Conservation (phyloP, 2,329 filamentous ascomycete genomes). For the Aspergillus sp. region DNA sequence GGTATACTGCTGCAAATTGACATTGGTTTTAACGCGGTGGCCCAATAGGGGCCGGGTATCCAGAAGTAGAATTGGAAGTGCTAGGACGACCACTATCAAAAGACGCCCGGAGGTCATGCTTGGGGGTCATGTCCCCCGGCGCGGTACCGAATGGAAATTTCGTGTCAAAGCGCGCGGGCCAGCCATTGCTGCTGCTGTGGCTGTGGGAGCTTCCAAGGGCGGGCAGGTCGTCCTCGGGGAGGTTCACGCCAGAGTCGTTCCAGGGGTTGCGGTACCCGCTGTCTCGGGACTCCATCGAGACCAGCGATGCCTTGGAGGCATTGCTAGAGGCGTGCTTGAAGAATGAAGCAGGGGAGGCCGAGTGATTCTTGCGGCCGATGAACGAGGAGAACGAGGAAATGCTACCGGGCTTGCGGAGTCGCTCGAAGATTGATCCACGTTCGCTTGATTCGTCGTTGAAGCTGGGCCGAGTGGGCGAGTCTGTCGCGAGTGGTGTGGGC, state of each 20-base stretch:
- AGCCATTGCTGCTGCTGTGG: slow-evolving; percentile 64
- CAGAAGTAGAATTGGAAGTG: slow-evolving; percentile 95
- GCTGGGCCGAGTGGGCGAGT: slow-evolving; percentile 84
- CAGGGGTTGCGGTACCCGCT: slow-evolving; percentile 96
- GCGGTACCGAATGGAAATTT: slow-evolving; percentile 67
- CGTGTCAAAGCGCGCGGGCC: slow-evolving; percentile 60
- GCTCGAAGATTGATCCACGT: slow-evolving; percentile 83
- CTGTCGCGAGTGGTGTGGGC: slow-evolving; percentile 76
- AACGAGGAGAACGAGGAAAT: slow-evolving; percentile 97
- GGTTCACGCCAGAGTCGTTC: slow-evolving; percentile 96
- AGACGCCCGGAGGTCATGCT: slow-evolving; percentile 81
- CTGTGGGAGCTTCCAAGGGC: slow-evolving; percentile 59
- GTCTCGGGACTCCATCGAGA: slow-evolving; percentile 92
- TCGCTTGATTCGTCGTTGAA: slow-evolving; percentile 84
- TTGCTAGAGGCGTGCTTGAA: slow-evolving; percentile 91
- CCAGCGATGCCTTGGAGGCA: slow-evolving; percentile 91
- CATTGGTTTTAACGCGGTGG: slow-evolving; percentile 77
- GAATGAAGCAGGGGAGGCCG: slow-evolving; percentile 80
- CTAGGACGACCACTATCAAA: slow-evolving; percentile 90
- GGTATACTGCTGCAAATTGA: slow-evolving; percentile 53
- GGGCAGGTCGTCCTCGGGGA: slow-evolving; percentile 78
- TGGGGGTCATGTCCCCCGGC: slow-evolving; percentile 80
- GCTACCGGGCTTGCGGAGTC: slow-evolving; percentile 90
- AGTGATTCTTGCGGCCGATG: slow-evolving; percentile 93
- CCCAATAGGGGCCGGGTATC: slow-evolving; percentile 92